Evolutionary conservation across 2,329 filamentous ascomycete species (phyloP), one percentile per base, ranked within the genome.

Genomic region (Fonsecaea pugnacius): DNA sequence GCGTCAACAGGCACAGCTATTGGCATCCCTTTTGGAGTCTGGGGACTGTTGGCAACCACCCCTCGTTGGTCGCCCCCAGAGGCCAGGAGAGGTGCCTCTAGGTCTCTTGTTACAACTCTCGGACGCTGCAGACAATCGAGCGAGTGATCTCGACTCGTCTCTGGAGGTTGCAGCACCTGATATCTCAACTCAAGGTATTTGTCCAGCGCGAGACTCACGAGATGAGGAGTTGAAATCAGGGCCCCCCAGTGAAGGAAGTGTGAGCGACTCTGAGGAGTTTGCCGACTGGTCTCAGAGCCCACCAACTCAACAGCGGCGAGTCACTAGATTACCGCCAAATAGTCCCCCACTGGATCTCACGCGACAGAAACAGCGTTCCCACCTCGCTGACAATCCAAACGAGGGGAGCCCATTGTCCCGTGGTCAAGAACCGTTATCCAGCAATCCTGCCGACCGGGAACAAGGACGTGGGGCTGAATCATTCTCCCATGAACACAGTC

Each of bases 11-110:
- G 67, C 33, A 58, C 55, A 52, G 58, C 30, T 59, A 12, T 38
- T 59, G 46, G 35, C 48, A 12, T 50, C 43, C 8, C 67, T 65
- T 3, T 65, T 71, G 6, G 63, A 66, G 4, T 60, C 55, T 9
- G 65, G 70, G 14, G 59, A 66, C 3, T 73, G 36, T n/a, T 76
- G 54, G 74, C 71, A 55, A 62, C 73, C 18, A 27, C 61, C 70
- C 21, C 65, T 67, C 54, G 63, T 67, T 12, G 70, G 70, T 36
- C 61, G 53, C 2, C 32, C 52, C 12, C 24, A 24, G n/a, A 64
- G 57, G 50, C 64, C 55, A 30, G 70, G 70, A 30, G 58, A 66
- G 21, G 43, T 70, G 10, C 69, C 67, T 30, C 16, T 61, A 32
- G 14, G 16, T 21, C 57, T 68, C 16, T 50, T 66, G 21, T 59